Conservation (phyloP, 305 asterid species). For the Solanum hybrid region DNA sequence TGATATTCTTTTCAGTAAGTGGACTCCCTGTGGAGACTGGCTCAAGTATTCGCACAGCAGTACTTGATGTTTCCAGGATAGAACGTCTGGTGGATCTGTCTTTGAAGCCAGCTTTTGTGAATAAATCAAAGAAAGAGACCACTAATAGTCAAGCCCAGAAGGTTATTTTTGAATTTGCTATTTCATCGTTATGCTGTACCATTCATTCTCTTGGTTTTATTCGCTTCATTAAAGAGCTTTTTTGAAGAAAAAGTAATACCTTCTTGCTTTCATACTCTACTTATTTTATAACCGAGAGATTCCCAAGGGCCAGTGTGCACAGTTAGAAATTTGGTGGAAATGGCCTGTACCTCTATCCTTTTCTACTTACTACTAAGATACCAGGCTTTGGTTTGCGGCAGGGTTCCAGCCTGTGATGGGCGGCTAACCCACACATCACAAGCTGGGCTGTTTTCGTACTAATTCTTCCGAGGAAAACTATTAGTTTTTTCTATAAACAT, state of each 20-base stretch:
- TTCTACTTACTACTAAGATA: background rate
- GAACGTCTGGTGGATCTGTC: conserved; percentile 90
- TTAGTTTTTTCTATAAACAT: background rate
- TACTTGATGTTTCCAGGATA: conserved; percentile 81
- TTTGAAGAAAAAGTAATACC: background rate
- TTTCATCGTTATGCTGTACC: background rate
- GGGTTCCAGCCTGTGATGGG: background rate
- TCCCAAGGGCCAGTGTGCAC: background rate
- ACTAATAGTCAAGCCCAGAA: conserved; percentile 30
- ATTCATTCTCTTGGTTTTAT: background rate
- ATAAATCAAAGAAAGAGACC: conserved; percentile 28
- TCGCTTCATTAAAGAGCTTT: background rate
- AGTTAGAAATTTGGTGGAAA: background rate
- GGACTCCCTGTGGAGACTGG: conserved; percentile 41
- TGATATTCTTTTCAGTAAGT: conserved; percentile 47
- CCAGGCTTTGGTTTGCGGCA: background rate
- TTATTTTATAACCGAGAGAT: background rate
- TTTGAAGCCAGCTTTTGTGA: conserved; percentile 57
- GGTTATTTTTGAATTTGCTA: conserved; percentile 28
- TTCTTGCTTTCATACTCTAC: background rate
- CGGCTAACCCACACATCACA: background rate
- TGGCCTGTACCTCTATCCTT: background rate
- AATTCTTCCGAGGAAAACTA: background rate
- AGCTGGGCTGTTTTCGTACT: background rate
- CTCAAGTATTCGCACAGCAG: conserved; percentile 55